Evolutionary conservation across 2,329 filamentous ascomycete species (phyloP).

Genomic region (Penicillium sp.): DNA sequence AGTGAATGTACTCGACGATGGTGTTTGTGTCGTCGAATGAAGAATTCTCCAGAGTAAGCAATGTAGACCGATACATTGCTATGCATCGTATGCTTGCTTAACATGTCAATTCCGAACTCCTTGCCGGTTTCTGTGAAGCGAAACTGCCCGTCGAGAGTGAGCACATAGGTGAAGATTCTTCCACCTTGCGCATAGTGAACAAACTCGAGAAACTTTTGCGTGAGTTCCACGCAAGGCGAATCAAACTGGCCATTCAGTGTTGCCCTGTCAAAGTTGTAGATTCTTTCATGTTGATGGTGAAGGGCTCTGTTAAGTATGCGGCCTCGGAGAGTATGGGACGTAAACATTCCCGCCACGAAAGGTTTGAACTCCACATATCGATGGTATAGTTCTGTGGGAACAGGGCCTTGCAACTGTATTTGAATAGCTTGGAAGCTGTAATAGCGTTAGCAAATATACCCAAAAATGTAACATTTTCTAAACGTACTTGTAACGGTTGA

Average conservation of each 20-base stretch:
- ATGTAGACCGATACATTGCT: constrained; percentile 90
- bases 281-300: constrained; percentile 84
- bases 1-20: constrained; percentile 40
- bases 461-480: neutral
- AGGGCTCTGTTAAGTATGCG: constrained; percentile 81
- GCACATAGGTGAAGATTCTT: constrained; percentile 87
- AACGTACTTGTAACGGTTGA: constrained; percentile 76
- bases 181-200: constrained; percentile 85
- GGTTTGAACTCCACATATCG: constrained; percentile 92
- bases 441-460: constrained; percentile 16
- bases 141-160: constrained; percentile 84
- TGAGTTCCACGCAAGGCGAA: constrained; percentile 70
- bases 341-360: constrained; percentile 89
- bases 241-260: constrained; percentile 75
- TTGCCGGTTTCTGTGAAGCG: constrained; percentile 95
- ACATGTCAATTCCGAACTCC: constrained; percentile 89
- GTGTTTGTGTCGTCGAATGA: constrained; percentile 72
- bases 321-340: constrained; percentile 74
- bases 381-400: constrained; percentile 81
- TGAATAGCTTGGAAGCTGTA: constrained; percentile 88
- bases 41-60: constrained; percentile 91
- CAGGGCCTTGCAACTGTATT: constrained; percentile 83
- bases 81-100: constrained; percentile 97
- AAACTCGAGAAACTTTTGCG: constrained; percentile 81
- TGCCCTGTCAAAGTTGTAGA: constrained; percentile 84